phyloP scores from a whole-genome alignment of 495 filamentous ascomycete species.

The Aspergillus panamensis region DNA sequence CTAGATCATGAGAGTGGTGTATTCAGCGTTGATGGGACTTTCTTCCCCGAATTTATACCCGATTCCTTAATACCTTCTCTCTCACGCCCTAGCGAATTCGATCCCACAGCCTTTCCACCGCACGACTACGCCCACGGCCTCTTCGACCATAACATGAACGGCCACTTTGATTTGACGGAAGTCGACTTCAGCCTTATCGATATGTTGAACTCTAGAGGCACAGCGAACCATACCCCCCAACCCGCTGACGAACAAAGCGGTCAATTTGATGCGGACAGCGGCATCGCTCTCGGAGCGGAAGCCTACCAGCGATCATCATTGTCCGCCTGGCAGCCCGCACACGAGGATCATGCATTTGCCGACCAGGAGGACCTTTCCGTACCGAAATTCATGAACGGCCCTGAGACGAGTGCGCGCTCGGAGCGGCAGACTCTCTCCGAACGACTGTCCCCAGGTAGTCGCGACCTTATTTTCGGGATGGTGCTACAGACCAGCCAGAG shows the following conservation, averaged over 20 bases:
- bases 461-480: conserved; percentile 57
- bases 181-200: conserved; percentile 58
- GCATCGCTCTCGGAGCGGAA: conserved; percentile 31
- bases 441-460: conserved; percentile 43
- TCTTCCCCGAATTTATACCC: conserved; percentile 37
- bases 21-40: conserved; percentile 35
- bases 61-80: conserved; percentile 32
- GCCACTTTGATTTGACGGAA: conserved; percentile 57
- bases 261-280: conserved; percentile 24
- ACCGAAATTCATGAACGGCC: conserved; percentile 35
- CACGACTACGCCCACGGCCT: conserved; percentile 29
- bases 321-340: conserved; percentile 52
- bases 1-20: conserved; percentile 33
- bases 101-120: conserved; percentile 20
- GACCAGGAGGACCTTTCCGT: conserved; percentile 55
- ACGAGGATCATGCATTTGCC: conserved; percentile 46
- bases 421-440: conserved; percentile 29
- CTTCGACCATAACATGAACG: conserved; percentile 41
- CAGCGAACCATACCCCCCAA: conserved; percentile 20
- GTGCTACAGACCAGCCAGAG: conserved; percentile 51
- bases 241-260: conserved; percentile 16
- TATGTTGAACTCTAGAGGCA: conserved; percentile 50
- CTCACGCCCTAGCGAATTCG: conserved; percentile 27
- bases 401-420: conserved; percentile 19
- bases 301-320: conserved; percentile 46